Conservation (phyloP, 805 yeast genomes). For the Saturnispora sanitii region DNA sequence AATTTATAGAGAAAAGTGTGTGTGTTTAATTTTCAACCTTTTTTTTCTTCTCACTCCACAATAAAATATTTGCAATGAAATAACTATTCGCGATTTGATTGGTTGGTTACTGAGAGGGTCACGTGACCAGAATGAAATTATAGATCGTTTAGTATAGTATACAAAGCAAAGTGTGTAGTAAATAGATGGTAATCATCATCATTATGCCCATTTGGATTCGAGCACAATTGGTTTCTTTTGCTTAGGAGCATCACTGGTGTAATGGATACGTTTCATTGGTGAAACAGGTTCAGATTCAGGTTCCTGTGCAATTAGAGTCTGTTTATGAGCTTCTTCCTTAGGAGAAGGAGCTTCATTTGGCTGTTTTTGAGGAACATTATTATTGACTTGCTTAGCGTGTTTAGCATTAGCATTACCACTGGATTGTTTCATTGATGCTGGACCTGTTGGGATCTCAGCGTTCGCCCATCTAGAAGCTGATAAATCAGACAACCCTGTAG, state of each 20-base stretch:
- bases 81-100: constrained; percentile 3
- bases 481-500: background rate
- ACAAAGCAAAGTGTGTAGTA: background rate
- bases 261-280: too few relatives aligned
- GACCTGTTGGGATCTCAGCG: background rate
- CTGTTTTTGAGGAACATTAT: too few relatives aligned
- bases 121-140: constrained; percentile 1
- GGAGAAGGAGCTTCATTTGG: too few relatives aligned
- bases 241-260: background rate
- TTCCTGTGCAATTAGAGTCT: too few relatives aligned
- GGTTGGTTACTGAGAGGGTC: background rate
- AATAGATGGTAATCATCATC: background rate
- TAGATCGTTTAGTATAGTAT: background rate
- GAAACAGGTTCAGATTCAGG: too few relatives aligned
- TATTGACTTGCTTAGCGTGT: too few relatives aligned
- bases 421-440: too few relatives aligned
- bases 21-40: background rate
- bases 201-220: constrained; percentile 5
- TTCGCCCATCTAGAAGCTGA: constrained; percentile 2
- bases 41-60: constrained; percentile 6
- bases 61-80: background rate
- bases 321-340: too few relatives aligned
- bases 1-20: background rate
- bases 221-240: background rate
- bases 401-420: too few relatives aligned